Evolutionary conservation across 2,329 filamentous ascomycete species (phyloP), one percentile per base, ranked within the genome.

Genomic region (Parafenestella ontariensis): DNA sequence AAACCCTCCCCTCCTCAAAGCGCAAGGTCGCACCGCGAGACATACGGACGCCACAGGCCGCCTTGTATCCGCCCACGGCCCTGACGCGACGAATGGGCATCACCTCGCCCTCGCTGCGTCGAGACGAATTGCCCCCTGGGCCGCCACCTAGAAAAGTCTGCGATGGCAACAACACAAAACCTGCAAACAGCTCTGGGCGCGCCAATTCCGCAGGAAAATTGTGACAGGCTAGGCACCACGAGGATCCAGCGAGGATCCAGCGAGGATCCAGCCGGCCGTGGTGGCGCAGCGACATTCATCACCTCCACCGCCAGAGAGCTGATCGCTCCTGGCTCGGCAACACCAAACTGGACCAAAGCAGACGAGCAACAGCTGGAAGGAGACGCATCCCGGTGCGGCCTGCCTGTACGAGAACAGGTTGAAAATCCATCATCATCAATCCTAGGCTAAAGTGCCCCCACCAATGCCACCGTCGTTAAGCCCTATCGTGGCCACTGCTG

Each of bases 271-370:
- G 46, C 52, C 52, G 52, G 40, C 34, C 18, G 52, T 54, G 52
- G 52, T 50, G 52, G 52, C 52, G 52, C 52, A 54, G 52, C 40
- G 39, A 34, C 41, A 33, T 29, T 36, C 39, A 48, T n/a, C 37
- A 21, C 36, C 37, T 39, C 37, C 5, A 15, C 37, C 37, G 15
- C 37, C 18, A 40, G 20, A 40, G n/a, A 53, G 37, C 50, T 29
- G 31, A 37, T 34, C 44, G 36, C 33, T 20, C 34, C 21, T 29
- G 31, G 26, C 3, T 28, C 44, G 34, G 36, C 7, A 15, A 31
- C 18, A 40, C 50, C 47, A 39, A 36, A n/a, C n/a, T n/a, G n/a
- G n/a, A n/a, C n/a, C n/a, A n/a, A 36, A 20, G 17, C 50, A 49
- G 50, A 24, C 44, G 29, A 39, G 23, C 24, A 20, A 18, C 28